phyloP scores from a whole-genome alignment of 768 basidiomycete species.

The Cystofilobasidium capitatum region DNA sequence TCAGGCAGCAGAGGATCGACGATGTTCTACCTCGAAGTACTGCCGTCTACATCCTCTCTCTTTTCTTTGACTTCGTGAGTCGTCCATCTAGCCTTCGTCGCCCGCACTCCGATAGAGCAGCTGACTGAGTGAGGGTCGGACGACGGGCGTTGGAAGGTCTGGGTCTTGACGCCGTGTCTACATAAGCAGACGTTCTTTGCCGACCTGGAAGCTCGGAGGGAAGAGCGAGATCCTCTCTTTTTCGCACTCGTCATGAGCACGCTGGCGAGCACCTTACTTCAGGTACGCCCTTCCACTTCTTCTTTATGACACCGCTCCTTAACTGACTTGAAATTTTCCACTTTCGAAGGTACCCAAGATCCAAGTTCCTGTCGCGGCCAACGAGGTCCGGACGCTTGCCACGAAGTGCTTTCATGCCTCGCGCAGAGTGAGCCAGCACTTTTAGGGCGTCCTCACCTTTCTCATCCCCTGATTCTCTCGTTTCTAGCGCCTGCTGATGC shows the following conservation, averaged over 20 bases:
- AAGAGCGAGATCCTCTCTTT: slow-evolving; percentile 81
- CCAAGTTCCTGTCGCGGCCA: slow-evolving; percentile 65
- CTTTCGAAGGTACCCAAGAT: slow-evolving; percentile 49
- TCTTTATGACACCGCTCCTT: neutral
- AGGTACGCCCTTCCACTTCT: slow-evolving; percentile 44
- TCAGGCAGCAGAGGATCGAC: slow-evolving; percentile 48
- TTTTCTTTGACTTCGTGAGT: slow-evolving; percentile 76
- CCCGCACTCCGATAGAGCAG: too few relatives aligned
- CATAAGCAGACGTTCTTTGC: slow-evolving; percentile 88
- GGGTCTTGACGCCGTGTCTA: slow-evolving; percentile 78
- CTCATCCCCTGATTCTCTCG: neutral
- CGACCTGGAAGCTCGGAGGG: slow-evolving; percentile 67
- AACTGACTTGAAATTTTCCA: neutral
- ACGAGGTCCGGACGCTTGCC: slow-evolving; percentile 73
- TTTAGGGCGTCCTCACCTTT: neutral
- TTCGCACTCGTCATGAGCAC: slow-evolving; percentile 84
- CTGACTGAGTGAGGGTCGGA: slow-evolving; percentile 11
- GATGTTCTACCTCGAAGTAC: slow-evolving; percentile 72
- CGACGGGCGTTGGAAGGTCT: slow-evolving; percentile 48
- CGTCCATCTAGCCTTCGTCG: neutral
- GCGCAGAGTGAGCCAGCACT: slow-evolving; percentile 27
- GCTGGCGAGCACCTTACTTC: slow-evolving; percentile 74
- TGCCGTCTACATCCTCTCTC: slow-evolving; percentile 59
- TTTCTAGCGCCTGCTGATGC: neutral
- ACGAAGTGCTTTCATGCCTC: slow-evolving; percentile 58